Evolutionary conservation across 805 yeast species (phyloP).

Genomic region (Tetrapisispora pingtungensis): DNA sequence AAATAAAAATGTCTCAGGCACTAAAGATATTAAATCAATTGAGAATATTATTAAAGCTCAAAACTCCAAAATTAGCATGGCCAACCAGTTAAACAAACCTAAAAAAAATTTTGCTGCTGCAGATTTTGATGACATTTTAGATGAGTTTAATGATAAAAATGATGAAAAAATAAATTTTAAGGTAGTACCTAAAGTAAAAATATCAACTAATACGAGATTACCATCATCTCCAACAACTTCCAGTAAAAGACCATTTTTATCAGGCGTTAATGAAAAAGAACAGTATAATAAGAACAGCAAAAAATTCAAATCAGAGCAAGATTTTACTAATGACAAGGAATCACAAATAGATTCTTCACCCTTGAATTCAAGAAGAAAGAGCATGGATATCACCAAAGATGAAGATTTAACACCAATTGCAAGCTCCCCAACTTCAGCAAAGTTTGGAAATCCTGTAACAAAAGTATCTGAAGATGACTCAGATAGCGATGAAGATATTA

Average conservation of each 20-base stretch:
- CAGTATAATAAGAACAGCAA: conserved; percentile 2
- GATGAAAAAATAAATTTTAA: conserved; percentile 5
- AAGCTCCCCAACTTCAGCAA: conserved; percentile 4
- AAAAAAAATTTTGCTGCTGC: conserved; percentile 39
- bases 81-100: conserved; percentile 15
- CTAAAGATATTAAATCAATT: conserved; percentile 14
- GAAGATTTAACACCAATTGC: conserved; percentile 2
- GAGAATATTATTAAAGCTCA: conserved; percentile 42
- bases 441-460: neutral
- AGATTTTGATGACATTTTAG: conserved; percentile 60
- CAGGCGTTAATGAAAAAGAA: neutral
- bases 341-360: conserved; percentile 21
- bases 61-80: conserved; percentile 35
- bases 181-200: neutral
- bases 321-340: conserved; percentile 4
- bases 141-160: conserved; percentile 32
- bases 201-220: neutral
- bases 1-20: conserved; percentile 13
- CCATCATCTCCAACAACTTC: conserved; percentile 8
- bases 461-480: conserved; percentile 30
- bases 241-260: neutral
- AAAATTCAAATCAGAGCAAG: conserved; percentile 10
- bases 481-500: conserved; percentile 26
- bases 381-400: neutral
- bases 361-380: conserved; percentile 11